A percentile compares a stretch with the other conserved stretches of the same genome.
Evolutionary conservation across 805 yeast species (phyloP).

Genomic region (Barnettozyma vustinii): DNA sequence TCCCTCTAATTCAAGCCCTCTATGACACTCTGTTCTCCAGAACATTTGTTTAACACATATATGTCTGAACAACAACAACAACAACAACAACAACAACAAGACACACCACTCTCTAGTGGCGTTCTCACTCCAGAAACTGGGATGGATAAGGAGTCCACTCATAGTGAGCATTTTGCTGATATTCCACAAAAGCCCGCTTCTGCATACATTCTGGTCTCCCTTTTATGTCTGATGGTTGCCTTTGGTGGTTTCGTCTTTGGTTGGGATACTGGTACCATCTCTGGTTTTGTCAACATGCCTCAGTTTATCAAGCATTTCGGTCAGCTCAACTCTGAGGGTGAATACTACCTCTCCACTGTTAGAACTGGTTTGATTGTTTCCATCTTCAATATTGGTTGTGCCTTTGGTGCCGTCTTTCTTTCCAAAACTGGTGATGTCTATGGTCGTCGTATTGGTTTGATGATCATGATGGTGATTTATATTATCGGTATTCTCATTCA

Average conservation of each 20-base stretch:
- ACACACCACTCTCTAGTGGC: constrained; percentile 14
- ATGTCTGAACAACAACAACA: background rate
- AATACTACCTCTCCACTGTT: constrained; percentile 41
- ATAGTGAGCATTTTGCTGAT: constrained; percentile 13
- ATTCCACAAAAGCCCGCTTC: constrained; percentile 30
- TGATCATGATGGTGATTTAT: constrained; percentile 57
- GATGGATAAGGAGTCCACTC: constrained; percentile 13
- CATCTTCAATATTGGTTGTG: constrained; percentile 71
- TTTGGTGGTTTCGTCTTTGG: constrained; percentile 78
- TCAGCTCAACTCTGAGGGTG: constrained; percentile 36
- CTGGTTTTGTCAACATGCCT: constrained; percentile 57
- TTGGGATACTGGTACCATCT: constrained; percentile 78
- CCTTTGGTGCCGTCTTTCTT: constrained; percentile 61
- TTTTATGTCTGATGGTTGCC: constrained; percentile 43
- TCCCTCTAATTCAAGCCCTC: background rate
- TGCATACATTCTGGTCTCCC: constrained; percentile 17
- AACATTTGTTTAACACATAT: background rate
- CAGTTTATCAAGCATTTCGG: constrained; percentile 59
- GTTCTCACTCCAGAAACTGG: constrained; percentile 19
- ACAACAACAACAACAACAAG: constrained; percentile 11
- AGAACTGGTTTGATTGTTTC: constrained; percentile 54
- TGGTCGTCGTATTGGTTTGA: constrained; percentile 63
- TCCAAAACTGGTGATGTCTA: constrained; percentile 55
- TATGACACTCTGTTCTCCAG: background rate
- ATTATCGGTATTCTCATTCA: constrained; percentile 64